phyloP scores from a whole-genome alignment of 164 flowering plant genomes.

The Amborella trichopoda region DNA sequence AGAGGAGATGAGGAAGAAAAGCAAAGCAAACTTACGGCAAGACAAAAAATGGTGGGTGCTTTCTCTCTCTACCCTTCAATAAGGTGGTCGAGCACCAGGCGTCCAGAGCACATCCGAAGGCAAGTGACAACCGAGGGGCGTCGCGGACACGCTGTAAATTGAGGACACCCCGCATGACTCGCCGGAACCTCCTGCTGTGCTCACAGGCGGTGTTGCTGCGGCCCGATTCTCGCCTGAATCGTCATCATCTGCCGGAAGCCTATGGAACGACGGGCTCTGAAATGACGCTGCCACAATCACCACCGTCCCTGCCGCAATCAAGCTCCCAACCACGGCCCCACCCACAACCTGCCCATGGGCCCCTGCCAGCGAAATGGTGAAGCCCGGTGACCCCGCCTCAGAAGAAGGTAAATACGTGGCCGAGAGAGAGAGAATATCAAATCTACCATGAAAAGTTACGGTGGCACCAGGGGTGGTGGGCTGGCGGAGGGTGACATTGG shows the following conservation, averaged over 20 bases:
- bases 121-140: conserved; percentile 20
- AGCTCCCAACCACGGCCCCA: conserved; percentile 42
- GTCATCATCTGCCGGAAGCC: conserved; percentile 31
- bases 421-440: conserved; percentile 57
- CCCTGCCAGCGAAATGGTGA: conserved; percentile 48
- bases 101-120: conserved; percentile 60
- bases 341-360: conserved; percentile 74
- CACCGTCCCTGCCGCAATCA: conserved; percentile 45
- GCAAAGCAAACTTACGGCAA: too few species aligned
- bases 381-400: conserved; percentile 9
- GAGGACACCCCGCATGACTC: conserved; percentile 3
- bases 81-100: conserved; percentile 42
- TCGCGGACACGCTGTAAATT: conserved; percentile 16
- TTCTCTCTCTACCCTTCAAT: too few species aligned
- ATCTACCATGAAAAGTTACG: conserved; percentile 61
- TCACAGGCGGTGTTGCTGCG: background rate
- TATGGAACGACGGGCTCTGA: conserved; percentile 34
- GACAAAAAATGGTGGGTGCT: too few species aligned
- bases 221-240: conserved; percentile 6
- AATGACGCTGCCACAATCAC: conserved; percentile 42
- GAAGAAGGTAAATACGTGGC: conserved; percentile 38
- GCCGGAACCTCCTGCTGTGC: background rate
- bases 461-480: conserved; percentile 39
- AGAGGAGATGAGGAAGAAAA: too few species aligned
- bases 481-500: conserved; percentile 62